Conservation (phyloP, 768 basidiomycete genomes). For the Macrocybe gigantea region DNA sequence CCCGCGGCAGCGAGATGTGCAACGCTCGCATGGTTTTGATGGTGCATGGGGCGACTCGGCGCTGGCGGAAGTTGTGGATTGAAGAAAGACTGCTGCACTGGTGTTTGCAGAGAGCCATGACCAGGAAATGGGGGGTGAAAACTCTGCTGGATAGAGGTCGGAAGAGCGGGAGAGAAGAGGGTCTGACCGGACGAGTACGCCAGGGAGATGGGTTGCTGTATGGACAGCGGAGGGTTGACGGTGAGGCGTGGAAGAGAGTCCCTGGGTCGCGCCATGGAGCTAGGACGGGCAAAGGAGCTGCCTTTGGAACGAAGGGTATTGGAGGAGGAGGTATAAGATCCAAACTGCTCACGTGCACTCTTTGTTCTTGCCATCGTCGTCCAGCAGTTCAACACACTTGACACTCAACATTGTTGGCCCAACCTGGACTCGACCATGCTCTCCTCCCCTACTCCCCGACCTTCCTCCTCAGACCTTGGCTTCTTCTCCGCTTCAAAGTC, state of each 20-base stretch:
- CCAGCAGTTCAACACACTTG: too few species aligned
- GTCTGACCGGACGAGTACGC: slow-evolving; percentile 33
- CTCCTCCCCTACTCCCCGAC: background rate
- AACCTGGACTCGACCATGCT: too few species aligned
- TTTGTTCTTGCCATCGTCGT: too few species aligned
- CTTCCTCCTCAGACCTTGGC: background rate
- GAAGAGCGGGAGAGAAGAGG: slow-evolving; percentile 62
- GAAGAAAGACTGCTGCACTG: slow-evolving; percentile 64
- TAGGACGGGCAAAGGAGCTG: too few species aligned
- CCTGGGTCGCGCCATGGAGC: slow-evolving; percentile 36
- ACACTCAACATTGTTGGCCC: too few species aligned
- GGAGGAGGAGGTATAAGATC: too few species aligned
- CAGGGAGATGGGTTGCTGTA: slow-evolving; percentile 37
- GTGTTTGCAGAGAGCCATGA: slow-evolving; percentile 54
- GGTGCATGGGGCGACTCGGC: slow-evolving; percentile 50
- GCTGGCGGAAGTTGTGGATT: slow-evolving; percentile 40
- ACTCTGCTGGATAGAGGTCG: slow-evolving; percentile 49
- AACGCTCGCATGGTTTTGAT: slow-evolving; percentile 52
- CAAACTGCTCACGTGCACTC: too few species aligned
- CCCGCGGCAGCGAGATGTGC: slow-evolving; percentile 57
- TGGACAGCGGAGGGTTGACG: slow-evolving; percentile 46
- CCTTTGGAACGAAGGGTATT: too few species aligned
- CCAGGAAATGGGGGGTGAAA: slow-evolving; percentile 53
- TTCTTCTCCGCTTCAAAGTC: slow-evolving; percentile 2
- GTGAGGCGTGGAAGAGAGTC: slow-evolving; percentile 53